A percentile compares a stretch with the other conserved stretches of the same genome.
Conservation (phyloP, 441 rosid genomes). For the Pelargonium myrrhifolium region DNA sequence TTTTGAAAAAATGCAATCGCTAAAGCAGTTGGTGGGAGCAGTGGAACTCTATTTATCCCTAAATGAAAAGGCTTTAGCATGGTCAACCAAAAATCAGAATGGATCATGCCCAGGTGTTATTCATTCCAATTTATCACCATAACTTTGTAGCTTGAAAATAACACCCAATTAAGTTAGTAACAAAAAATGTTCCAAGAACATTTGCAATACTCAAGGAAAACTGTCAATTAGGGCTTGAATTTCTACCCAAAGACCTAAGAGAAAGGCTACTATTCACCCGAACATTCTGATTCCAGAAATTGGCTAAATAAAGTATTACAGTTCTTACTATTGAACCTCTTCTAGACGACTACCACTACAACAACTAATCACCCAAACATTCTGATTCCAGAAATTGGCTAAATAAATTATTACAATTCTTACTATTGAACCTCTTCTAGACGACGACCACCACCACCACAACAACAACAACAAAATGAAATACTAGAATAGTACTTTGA, state of each 20-base stretch:
- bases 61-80: background rate
- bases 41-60: background rate
- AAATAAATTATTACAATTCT: background rate
- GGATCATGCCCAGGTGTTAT: background rate
- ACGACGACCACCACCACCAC: too few relatives aligned
- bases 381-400: background rate
- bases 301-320: background rate
- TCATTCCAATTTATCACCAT: background rate
- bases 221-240: background rate
- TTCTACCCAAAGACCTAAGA: background rate
- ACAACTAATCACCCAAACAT: background rate
- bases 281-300: background rate
- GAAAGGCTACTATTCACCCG: background rate
- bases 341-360: too few relatives aligned
- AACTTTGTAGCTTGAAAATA: background rate
- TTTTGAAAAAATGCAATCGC: background rate
- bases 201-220: background rate
- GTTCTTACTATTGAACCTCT: background rate
- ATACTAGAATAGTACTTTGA: slow-evolving; percentile 49
- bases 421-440: background rate
- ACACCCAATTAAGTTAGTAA: background rate
- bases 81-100: background rate
- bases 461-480: slow-evolving; percentile 6
- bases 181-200: background rate
- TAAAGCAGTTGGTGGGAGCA: background rate